Conservation (phyloP, 1,284 basidiomycete genomes). For the Rhodofomes roseus region DNA sequence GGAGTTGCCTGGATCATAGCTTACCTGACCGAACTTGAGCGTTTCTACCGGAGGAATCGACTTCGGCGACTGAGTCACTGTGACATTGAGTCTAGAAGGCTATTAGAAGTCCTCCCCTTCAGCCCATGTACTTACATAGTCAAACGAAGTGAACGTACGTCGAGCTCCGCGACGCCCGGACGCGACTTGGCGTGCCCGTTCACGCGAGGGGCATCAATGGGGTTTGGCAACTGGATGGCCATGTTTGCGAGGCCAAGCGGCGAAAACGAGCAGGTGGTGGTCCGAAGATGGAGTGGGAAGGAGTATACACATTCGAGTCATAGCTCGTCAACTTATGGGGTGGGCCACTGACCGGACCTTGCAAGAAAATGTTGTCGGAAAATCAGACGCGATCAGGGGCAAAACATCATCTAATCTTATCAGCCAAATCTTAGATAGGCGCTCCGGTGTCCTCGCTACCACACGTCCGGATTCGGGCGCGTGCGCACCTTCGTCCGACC, state of each 20-base stretch:
- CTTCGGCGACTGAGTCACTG: conserved; percentile 33
- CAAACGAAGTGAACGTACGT: neutral
- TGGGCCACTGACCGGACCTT: neutral
- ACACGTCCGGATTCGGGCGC: neutral
- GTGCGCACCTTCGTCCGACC: neutral
- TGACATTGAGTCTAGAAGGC: conserved; percentile 43
- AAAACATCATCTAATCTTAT: neutral
- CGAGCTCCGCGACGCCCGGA: neutral
- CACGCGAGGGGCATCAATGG: neutral
- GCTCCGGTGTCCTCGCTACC: neutral
- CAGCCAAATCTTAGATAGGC: neutral
- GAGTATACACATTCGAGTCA: neutral
- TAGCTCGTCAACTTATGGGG: neutral
- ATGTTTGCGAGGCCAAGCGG: neutral
- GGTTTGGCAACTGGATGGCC: neutral
- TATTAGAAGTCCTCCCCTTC: conserved; percentile 14
- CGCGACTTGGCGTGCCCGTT: neutral
- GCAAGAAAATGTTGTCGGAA: neutral
- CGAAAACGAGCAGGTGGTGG: neutral
- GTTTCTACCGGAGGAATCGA: conserved; percentile 35
- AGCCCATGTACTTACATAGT: neutral
- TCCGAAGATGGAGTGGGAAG: neutral
- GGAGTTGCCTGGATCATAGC: neutral
- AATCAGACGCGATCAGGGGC: neutral
- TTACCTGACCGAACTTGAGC: conserved; percentile 42